A percentile compares a stretch with the other conserved stretches of the same genome.
phyloP scores from a whole-genome alignment of 345 rosid species.

The Gynandropsis gynandra region DNA sequence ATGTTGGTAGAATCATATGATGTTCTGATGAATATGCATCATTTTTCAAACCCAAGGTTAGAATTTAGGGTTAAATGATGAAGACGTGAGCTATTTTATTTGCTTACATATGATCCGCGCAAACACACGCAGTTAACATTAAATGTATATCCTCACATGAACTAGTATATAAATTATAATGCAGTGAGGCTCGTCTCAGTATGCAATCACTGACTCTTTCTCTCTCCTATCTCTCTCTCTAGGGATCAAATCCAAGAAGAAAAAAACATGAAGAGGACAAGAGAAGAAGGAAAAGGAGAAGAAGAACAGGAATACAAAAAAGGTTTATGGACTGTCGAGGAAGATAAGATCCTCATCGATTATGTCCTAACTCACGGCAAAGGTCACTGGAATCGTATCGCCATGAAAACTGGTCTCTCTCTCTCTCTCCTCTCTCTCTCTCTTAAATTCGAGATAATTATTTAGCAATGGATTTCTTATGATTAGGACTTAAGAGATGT shows the following conservation, averaged over 20 bases:
- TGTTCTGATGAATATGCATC: too few species aligned
- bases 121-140: background rate
- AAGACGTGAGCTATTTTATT: background rate
- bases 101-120: background rate
- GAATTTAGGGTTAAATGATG: background rate
- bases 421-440: slow-evolving; percentile 6
- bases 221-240: too few species aligned
- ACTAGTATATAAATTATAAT: too few species aligned
- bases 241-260: background rate
- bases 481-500: slow-evolving; percentile 42
- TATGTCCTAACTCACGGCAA: slow-evolving; percentile 36
- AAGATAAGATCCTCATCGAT: slow-evolving; percentile 43
- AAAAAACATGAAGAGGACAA: slow-evolving; percentile 19
- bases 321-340: slow-evolving; percentile 52
- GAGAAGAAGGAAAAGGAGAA: slow-evolving; percentile 11
- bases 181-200: too few species aligned
- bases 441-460: background rate
- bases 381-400: slow-evolving; percentile 49
- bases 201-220: slow-evolving; percentile 8
- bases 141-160: too few species aligned
- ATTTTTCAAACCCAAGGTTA: background rate
- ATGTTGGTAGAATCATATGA: too few species aligned
- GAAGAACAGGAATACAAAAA: slow-evolving; percentile 31
- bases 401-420: slow-evolving; percentile 36
- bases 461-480: background rate